Evolutionary conservation across 208 protist genomes (phyloP).

Genomic region (Leishmania arabica): DNA sequence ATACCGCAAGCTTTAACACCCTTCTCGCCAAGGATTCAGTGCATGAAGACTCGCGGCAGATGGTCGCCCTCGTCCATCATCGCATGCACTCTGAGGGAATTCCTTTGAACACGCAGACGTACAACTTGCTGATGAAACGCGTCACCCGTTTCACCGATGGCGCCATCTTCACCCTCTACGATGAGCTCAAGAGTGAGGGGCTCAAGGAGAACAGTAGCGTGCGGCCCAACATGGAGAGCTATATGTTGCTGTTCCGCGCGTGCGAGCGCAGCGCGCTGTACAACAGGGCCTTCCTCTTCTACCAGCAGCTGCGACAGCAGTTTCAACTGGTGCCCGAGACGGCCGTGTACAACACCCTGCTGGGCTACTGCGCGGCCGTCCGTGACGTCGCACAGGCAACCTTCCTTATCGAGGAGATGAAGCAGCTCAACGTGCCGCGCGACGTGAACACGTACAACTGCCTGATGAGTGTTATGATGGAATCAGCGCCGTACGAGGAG

Average conservation of each 20-base stretch:
- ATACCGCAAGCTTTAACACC: constrained; percentile 90
- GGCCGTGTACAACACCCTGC: constrained; percentile 84
- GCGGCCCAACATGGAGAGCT: constrained; percentile 80
- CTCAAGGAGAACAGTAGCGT: constrained; percentile 62
- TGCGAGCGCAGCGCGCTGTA: constrained; percentile 88
- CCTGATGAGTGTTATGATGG: constrained; percentile 87
- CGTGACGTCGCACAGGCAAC: constrained; percentile 86
- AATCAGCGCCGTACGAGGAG: constrained; percentile 82
- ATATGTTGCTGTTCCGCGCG: constrained; percentile 81
- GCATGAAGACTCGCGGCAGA: constrained; percentile 58
- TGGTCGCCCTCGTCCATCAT: constrained; percentile 73
- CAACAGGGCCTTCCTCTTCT: constrained; percentile 81
- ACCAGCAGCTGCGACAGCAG: constrained; percentile 81
- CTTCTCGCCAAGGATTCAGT: constrained; percentile 54
- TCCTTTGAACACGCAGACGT: constrained; percentile 87
- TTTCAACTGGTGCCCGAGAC: constrained; percentile 82
- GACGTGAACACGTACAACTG: constrained; percentile 94
- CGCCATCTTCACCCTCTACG: constrained; percentile 82
- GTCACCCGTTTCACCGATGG: constrained; percentile 78
- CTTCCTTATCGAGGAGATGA: constrained; percentile 92
- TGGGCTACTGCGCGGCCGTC: constrained; percentile 89
- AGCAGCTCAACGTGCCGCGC: constrained; percentile 53
- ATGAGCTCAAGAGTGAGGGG: constrained; percentile 82
- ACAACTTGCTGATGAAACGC: constrained; percentile 90
- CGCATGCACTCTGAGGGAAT: constrained; percentile 87